Base-by-base conservation (phyloP, 768 basidiomycete species). In the Scleroderma citrinum region DNA sequence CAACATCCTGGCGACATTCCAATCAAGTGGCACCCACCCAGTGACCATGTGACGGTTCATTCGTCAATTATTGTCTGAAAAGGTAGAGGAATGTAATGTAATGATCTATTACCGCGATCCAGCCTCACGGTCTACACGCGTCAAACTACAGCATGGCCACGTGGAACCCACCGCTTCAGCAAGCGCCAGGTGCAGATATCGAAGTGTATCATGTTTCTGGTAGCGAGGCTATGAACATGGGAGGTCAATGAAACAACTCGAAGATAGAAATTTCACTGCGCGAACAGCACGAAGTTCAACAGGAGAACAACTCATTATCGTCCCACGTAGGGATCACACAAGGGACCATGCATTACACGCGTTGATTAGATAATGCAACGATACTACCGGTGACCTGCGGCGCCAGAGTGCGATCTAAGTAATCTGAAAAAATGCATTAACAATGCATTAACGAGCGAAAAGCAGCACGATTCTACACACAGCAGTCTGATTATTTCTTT, bases 401-500 rank as follows among this genome's bases (percentile, higher is more conserved):
- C 52, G 47, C 24, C 44, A 54, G 47, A 52, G 42, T 42, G 63
- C 49, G 31, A 56, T 56, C 51, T 48, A 54, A 52, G 56, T 50
- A 16, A 34, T 31, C 29, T 17, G 30, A 34, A 51, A 46, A 45
- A 51, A 53, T 53, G 40, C 51, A 63, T 61, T 58, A 65, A 64
- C 49, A 38, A 48, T 31, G 42, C 47, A 42, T 56, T 55, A 29
- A 49, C 7, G 17, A 46, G 43, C 35, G 37, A 54, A 49, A 60
- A 46, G 47, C 57, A 48, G 54, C 32, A 23, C 51, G 46, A 49
- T 50, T 16, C 48, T 58, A 59, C 46, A 56, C 59, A 58, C 48
- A 55, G 54, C 30, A 41, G 50, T 52, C 59, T 66, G 59, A 64
- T 60, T 75, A 85, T 71, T 79, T 83, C 69, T 77, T 83, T 72